Conservation (phyloP, 2,329 filamentous ascomycete species). For the Zymoseptoria tritici region DNA sequence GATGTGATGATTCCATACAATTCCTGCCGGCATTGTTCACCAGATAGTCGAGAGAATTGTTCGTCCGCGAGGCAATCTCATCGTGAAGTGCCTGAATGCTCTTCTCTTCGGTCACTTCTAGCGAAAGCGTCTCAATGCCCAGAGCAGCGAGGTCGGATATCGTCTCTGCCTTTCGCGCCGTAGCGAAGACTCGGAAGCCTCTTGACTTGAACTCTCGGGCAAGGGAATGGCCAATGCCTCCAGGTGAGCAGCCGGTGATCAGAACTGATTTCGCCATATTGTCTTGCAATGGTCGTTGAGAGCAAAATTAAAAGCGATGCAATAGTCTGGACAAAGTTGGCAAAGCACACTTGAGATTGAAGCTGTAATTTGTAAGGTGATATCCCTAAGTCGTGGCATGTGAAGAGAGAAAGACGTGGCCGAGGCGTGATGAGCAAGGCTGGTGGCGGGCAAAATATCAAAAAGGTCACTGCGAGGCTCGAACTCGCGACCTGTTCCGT, state of each 20-base stretch:
- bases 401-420: too few relatives aligned
- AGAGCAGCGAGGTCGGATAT: constrained; percentile 43
- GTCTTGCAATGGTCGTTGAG: too few relatives aligned
- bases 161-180: constrained; percentile 45
- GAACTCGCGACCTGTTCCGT: constrained; percentile 5
- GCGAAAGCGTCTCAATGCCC: constrained; percentile 48
- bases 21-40: constrained; percentile 53
- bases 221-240: constrained; percentile 53
- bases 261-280: constrained; percentile 25
- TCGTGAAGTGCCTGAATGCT: constrained; percentile 43
- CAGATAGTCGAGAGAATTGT: constrained; percentile 47
- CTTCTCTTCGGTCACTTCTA: constrained; percentile 46
- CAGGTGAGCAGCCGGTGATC: constrained; percentile 41
- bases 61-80: constrained; percentile 41
- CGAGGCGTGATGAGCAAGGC: too few relatives aligned
- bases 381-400: too few relatives aligned
- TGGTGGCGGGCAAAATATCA: too few relatives aligned
- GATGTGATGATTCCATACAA: too few relatives aligned
- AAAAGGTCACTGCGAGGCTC: constrained; percentile 1
- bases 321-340: too few relatives aligned
- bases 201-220: constrained; percentile 47
- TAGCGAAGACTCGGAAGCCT: constrained; percentile 51
- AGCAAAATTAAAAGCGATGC: too few relatives aligned
- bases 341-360: too few relatives aligned
- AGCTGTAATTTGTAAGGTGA: too few relatives aligned